These are phyloP conservation scores for Rhizopus microsporus DNA, from an alignment of 371 early-diverging fungal genomes.

Conservation along the genomic window DNA sequence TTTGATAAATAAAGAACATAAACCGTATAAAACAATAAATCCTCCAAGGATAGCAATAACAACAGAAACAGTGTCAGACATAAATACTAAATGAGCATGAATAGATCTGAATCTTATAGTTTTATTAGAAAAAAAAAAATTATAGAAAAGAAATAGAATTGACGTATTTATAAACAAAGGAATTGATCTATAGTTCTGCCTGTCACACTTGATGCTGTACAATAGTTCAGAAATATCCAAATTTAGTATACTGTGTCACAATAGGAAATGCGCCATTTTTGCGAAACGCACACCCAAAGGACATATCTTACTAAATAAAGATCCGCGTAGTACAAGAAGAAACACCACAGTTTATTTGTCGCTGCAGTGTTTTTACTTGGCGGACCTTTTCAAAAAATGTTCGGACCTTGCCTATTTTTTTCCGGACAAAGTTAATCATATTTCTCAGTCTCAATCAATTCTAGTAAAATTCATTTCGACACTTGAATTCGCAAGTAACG, in stretches of 20 bases:
- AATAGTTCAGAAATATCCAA: too few species aligned
- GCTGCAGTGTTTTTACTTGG: too few species aligned
- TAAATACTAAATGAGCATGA: neutral
- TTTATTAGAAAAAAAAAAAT: neutral
- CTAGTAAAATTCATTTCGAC: neutral
- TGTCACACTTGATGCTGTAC: neutral
- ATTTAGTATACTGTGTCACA: too few species aligned
- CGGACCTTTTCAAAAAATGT: too few species aligned
- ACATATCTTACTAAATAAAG: too few species aligned
- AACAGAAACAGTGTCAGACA: constrained; percentile 27
- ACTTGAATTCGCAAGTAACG: neutral
- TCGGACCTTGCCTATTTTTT: neutral
- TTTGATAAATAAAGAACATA: constrained; percentile 85
- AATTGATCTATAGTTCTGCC: neutral
- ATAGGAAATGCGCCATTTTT: constrained; percentile 16
- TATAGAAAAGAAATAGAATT: neutral
- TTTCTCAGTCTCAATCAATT: neutral
- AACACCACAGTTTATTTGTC: too few species aligned
- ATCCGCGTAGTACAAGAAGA: too few species aligned
- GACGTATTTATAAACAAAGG: neutral
- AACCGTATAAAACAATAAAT: constrained; percentile 82
- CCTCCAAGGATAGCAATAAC: constrained; percentile 65
- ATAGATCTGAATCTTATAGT: neutral
- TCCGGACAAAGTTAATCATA: neutral
- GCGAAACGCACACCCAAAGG: constrained; percentile 2